Base-by-base conservation (phyloP, 306 rosid genomes). In the Purshia tridentata region DNA sequence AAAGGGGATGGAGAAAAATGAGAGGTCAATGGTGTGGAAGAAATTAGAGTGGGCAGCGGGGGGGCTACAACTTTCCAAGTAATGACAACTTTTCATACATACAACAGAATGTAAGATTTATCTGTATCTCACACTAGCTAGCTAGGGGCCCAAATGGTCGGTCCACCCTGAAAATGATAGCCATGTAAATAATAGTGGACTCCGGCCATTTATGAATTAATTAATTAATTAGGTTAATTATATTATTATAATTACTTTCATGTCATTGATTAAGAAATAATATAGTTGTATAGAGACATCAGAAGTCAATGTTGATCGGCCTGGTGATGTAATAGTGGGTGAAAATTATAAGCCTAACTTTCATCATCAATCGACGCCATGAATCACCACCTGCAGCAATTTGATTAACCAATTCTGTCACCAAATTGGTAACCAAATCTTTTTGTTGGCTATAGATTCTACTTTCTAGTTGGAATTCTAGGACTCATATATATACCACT, bases 161-260 rank as follows among this genome's bases (percentile, higher is more conserved):
- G 86, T 70, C 69, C 85, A 82, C 70, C 58, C 60, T 49, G 84
- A 82, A 73, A 78, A 75, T 44, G 84, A 82, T 65, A 51, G 35
- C 52, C 52, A 13, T 44, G 13, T 13, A 39, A 44, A 16, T 16
- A 37, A 50, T 12, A 40, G 5, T 6, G 40, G 10, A 67, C 35
- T 29, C 35, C n/a, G n/a, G n/a, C n/a, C 35, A 29, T 29, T 29
- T 29, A 29, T n/a, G n/a, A n/a, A n/a, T 1, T 29, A 29, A 29
- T 29, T 29, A 29, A 29, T 29, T 29, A 29, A 29, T 49, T 68
- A 68, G 72, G 61, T 69, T 68, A 47, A 4, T 53, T 10, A 37
- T 37, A 37, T n/a, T 29, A 29, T 29, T 29, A 29, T 29, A 29
- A 29, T 29, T 6, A 8, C 11, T 39, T n/a, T 16, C 18, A 9